A percentile compares a stretch with the other conserved stretches of the same genome.
These are phyloP conservation scores for Allium fistulosum DNA, from an alignment of 106 monocot genomes.

Conservation along the genomic window DNA sequence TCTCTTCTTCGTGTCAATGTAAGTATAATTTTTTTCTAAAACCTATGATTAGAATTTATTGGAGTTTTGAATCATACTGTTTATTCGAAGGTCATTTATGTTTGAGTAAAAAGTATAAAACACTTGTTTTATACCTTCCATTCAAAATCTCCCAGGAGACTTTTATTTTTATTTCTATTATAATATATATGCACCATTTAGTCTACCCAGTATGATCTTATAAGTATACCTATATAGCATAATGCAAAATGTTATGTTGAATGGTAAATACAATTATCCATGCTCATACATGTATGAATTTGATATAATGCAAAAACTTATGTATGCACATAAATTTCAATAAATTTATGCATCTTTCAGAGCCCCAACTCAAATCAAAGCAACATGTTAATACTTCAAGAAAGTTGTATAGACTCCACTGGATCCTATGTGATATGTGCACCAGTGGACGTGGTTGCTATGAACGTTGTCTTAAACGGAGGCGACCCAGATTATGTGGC, in stretches of 20 bases:
- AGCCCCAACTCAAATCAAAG: slow-evolving; percentile 86
- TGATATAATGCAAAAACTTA: not conserved
- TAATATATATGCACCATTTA: too few relatives aligned
- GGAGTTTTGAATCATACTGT: too few relatives aligned
- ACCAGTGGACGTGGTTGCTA: slow-evolving; percentile 84
- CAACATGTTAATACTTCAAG: slow-evolving; percentile 99
- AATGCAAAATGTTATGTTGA: too few relatives aligned
- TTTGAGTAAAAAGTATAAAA: too few relatives aligned
- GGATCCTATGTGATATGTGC: slow-evolving; percentile 91
- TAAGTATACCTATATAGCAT: too few relatives aligned
- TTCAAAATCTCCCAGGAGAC: too few relatives aligned
- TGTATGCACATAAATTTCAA: too few relatives aligned
- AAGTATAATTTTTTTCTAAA: slow-evolving; percentile 8
- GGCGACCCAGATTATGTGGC: slow-evolving; percentile 95
- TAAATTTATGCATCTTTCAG: slow-evolving; percentile 12
- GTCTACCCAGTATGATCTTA: too few relatives aligned
- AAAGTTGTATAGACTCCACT: slow-evolving; percentile 78
- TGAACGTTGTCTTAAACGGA: slow-evolving; percentile 88
- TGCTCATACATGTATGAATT: not conserved
- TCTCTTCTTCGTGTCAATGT: slow-evolving; percentile 94
- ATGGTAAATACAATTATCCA: not conserved
- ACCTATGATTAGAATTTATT: too few relatives aligned
- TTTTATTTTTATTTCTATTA: too few relatives aligned
- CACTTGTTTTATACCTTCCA: too few relatives aligned
- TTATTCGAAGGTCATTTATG: too few relatives aligned